Evolutionary conservation across 2,329 filamentous ascomycete genomes (phyloP).

Genomic region (Trichophyton rubrum): DNA sequence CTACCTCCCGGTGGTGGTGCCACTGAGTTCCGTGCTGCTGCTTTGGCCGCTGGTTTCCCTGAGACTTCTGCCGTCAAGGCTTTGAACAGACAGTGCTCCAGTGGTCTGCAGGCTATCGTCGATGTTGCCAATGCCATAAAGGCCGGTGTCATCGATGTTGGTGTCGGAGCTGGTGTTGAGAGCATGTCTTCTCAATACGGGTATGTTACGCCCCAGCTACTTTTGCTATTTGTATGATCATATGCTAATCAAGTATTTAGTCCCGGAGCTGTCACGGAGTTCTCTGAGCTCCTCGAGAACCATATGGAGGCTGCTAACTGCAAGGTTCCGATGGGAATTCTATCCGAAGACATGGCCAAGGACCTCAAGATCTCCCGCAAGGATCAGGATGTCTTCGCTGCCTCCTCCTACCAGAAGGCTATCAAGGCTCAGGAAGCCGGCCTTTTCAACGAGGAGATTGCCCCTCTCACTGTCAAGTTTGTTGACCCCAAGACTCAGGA

Average conservation of each 20-base stretch:
- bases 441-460: conserved; percentile 88
- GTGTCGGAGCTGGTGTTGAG: conserved; percentile 89
- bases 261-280: conserved; percentile 76
- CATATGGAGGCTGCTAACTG: conserved; percentile 80
- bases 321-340: conserved; percentile 91
- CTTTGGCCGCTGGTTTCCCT: conserved; percentile 81
- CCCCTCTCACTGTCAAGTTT: conserved; percentile 71
- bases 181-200: conserved; percentile 92
- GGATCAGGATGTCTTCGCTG: conserved; percentile 84
- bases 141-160: conserved; percentile 85
- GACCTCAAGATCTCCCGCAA: conserved; percentile 60
- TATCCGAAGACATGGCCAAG: conserved; percentile 91
- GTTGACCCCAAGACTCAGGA: conserved; percentile 86
- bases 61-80: conserved; percentile 71
- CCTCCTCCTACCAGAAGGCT: conserved; percentile 78
- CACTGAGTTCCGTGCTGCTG: conserved; percentile 90
- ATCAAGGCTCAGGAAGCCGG: conserved; percentile 70
- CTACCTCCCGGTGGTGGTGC: conserved; percentile 87
- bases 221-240: not conserved
- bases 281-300: conserved; percentile 75
- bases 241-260: conserved; percentile 27
- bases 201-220: conserved; percentile 34
- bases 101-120: conserved; percentile 79
- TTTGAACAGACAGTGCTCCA: conserved; percentile 89
- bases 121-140: conserved; percentile 91